A percentile compares a stretch with the other conserved stretches of the same genome.
These are phyloP conservation scores for Phytophthora cactorum DNA, from an alignment of 352 stramenopile species.

Conservation along the genomic window DNA sequence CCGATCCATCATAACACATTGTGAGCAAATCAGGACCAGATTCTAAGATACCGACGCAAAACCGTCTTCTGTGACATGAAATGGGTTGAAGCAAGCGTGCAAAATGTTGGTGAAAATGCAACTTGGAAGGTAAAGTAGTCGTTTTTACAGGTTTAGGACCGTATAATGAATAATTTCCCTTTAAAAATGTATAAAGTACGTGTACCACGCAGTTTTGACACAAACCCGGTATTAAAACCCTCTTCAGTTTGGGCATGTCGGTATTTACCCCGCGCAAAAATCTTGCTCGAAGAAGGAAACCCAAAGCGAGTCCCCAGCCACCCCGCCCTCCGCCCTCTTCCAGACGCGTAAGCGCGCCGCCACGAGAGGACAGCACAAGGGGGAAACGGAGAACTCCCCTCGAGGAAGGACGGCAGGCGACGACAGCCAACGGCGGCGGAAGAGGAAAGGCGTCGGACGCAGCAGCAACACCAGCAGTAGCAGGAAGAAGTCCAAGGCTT, in stretches of 20 bases:
- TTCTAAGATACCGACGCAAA: not conserved
- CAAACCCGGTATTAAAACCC: not conserved
- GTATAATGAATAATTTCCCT: too few relatives aligned
- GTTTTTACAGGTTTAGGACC: not conserved
- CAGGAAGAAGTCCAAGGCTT: conserved; percentile 24
- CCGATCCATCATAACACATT: conserved; percentile 43
- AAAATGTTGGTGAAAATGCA: too few relatives aligned
- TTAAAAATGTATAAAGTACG: not conserved
- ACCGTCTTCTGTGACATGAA: not conserved
- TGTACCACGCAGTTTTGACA: not conserved
- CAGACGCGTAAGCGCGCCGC: conserved; percentile 9
- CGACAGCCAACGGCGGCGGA: conserved; percentile 23
- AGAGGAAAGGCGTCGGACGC: conserved; percentile 28
- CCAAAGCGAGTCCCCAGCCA: conserved; percentile 11
- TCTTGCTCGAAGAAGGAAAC: conserved; percentile 15
- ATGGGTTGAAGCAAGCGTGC: not conserved
- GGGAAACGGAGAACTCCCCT: conserved; percentile 4
- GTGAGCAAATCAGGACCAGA: conserved; percentile 1
- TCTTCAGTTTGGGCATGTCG: not conserved
- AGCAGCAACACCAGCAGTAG: conserved; percentile 5
- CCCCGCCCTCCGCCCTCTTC: conserved; percentile 12
- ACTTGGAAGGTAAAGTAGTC: not conserved
- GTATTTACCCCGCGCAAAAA: conserved; percentile 9
- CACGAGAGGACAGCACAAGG: conserved; percentile 13
- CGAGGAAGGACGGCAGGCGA: conserved; percentile 37